These are phyloP conservation scores for Irpex sp. DNA, from an alignment of 1,284 basidiomycete genomes.

Conservation along the genomic window DNA sequence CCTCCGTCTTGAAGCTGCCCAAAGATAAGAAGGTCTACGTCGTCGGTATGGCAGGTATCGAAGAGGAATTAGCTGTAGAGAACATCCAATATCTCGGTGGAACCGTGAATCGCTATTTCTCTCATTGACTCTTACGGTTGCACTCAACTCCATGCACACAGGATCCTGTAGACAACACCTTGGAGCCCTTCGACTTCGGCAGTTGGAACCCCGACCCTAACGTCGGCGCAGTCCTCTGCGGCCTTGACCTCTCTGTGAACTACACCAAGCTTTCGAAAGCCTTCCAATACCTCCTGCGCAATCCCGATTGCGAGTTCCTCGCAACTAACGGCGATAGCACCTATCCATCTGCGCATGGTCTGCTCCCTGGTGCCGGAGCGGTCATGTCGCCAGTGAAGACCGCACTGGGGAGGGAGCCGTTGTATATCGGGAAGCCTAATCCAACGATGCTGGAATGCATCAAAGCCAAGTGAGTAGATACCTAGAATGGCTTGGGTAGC, in stretches of 20 bases:
- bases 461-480: conserved; percentile 77
- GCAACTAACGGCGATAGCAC: conserved; percentile 93
- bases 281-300: conserved; percentile 83
- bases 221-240: conserved; percentile 90
- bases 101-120: conserved; percentile 51
- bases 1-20: conserved; percentile 84
- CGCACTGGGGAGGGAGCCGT: conserved; percentile 69
- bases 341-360: conserved; percentile 78
- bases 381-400: conserved; percentile 81
- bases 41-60: conserved; percentile 89
- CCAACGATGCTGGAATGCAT: conserved; percentile 94
- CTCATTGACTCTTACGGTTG: neutral
- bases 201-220: conserved; percentile 71
- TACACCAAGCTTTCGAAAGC: conserved; percentile 95
- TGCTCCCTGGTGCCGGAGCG: conserved; percentile 84
- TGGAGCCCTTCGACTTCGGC: conserved; percentile 70
- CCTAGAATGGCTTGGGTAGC: too few species aligned
- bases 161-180: conserved; percentile 82
- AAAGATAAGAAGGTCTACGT: conserved; percentile 95
- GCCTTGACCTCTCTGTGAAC: conserved; percentile 76
- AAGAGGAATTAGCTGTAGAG: conserved; percentile 87
- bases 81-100: conserved; percentile 84
- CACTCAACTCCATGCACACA: conserved; percentile 26
- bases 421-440: conserved; percentile 90
- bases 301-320: conserved; percentile 83